phyloP scores from a whole-genome alignment of 345 rosid species.

The Heritiera littoralis region DNA sequence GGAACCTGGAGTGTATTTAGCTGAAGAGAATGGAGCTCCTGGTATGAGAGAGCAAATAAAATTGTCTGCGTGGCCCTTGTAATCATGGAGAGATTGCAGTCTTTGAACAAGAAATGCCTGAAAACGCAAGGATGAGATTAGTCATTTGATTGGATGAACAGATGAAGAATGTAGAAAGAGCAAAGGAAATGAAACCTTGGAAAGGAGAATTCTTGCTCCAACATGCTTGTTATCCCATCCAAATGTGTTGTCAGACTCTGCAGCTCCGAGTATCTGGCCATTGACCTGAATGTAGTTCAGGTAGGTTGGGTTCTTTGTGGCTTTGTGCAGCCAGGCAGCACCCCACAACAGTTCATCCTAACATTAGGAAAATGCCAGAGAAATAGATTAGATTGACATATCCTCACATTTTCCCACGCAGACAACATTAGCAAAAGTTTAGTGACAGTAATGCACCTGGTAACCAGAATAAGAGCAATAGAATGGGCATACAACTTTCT shows the following conservation, averaged over 20 bases:
- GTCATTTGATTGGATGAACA: neutral
- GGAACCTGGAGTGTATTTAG: slow-evolving; percentile 86
- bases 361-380: neutral
- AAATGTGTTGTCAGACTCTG: slow-evolving; percentile 77
- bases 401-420: neutral
- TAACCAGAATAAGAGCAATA: slow-evolving; percentile 74
- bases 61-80: slow-evolving; percentile 96
- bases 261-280: slow-evolving; percentile 86
- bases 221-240: slow-evolving; percentile 98
- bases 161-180: neutral
- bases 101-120: slow-evolving; percentile 83
- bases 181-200: slow-evolving; percentile 54
- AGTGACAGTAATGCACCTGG: slow-evolving; percentile 36
- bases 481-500: slow-evolving; percentile 61
- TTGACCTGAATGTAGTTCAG: slow-evolving; percentile 71
- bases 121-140: slow-evolving; percentile 7
- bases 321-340: slow-evolving; percentile 94
- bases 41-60: slow-evolving; percentile 92
- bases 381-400: neutral
- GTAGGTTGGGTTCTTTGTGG: slow-evolving; percentile 67
- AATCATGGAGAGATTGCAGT: slow-evolving; percentile 70
- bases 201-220: slow-evolving; percentile 88
- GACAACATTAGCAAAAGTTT: neutral
- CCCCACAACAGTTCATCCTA: slow-evolving; percentile 98
- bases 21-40: slow-evolving; percentile 75